These are phyloP conservation scores for Gossypioides kirkii DNA, from an alignment of 345 rosid genomes.

Conservation along the genomic window DNA sequence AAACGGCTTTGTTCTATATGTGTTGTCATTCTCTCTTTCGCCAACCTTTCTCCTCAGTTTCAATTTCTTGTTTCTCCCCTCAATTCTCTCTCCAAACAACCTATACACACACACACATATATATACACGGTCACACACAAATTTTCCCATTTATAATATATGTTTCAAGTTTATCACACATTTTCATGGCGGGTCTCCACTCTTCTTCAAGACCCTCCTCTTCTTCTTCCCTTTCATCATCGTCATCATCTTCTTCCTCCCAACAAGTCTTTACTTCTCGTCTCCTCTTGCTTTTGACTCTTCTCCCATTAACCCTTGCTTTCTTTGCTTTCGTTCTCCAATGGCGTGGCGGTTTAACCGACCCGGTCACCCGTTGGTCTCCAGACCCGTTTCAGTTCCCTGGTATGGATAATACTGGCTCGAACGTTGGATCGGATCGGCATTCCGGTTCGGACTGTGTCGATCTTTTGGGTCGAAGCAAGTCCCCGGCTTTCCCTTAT, in stretches of 20 bases:
- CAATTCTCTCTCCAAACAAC: neutral
- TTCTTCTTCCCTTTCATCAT: constrained; percentile 17
- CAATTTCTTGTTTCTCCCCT: neutral
- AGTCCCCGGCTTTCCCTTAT: constrained; percentile 62
- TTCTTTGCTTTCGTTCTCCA: constrained; percentile 64
- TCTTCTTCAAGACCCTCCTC: constrained; percentile 24
- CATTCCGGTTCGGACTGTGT: constrained; percentile 41
- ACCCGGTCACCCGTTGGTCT: constrained; percentile 45
- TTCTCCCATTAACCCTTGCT: constrained; percentile 54
- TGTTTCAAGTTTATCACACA: constrained; percentile 13
- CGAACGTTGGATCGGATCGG: constrained; percentile 12
- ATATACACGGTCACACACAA: neutral
- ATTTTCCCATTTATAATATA: neutral
- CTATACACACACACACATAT: neutral
- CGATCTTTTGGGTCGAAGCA: constrained; percentile 55
- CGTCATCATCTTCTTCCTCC: constrained; percentile 15
- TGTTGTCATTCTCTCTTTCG: constrained; percentile 2
- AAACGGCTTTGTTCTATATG: constrained; percentile 12
- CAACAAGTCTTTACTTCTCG: constrained; percentile 31
- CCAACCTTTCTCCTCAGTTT: constrained; percentile 4
- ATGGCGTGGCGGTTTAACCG: constrained; percentile 56
- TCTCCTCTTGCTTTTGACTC: constrained; percentile 41
- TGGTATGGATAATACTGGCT: constrained; percentile 42
- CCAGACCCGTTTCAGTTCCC: constrained; percentile 56
- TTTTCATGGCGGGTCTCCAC: constrained; percentile 48